Conservation (phyloP, 2,329 filamentous ascomycete species). For the Bipolaris oryzae region DNA sequence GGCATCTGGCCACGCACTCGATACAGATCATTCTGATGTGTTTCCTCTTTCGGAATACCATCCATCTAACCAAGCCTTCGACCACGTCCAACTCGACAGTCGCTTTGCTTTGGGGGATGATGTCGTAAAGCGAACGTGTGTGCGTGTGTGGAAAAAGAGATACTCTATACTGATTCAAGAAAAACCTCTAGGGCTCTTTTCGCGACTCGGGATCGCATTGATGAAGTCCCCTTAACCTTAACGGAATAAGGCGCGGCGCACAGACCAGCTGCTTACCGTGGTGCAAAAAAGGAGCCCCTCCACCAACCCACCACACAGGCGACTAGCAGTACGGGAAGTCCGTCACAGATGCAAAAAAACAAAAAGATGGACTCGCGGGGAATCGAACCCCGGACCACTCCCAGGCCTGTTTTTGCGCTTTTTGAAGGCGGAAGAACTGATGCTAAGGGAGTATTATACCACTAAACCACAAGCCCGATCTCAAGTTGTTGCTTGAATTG, state of each 20-base stretch:
- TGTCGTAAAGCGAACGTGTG: neutral
- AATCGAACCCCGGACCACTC: slow-evolving; percentile 22
- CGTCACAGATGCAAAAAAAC: neutral
- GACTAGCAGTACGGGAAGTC: neutral
- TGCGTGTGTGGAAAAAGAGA: neutral
- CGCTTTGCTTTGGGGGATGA: neutral
- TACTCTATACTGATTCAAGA: neutral
- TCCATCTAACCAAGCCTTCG: neutral
- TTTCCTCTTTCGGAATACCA: neutral
- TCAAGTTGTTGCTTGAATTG: slow-evolving; percentile 4
- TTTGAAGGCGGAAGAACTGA: neutral
- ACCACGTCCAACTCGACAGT: neutral
- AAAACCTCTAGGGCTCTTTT: neutral
- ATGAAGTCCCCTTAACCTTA: neutral
- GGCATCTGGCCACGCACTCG: neutral
- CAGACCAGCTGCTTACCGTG: neutral
- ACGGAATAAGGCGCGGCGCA: neutral
- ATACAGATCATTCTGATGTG: neutral
- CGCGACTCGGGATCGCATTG: no score
- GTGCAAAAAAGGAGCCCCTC: neutral
- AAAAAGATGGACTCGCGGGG: slow-evolving; percentile 11
- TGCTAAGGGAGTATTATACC: slow-evolving; percentile 27
- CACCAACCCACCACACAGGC: neutral
- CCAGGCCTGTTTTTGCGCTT: slow-evolving; percentile 2
- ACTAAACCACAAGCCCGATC: slow-evolving; percentile 26